Base-by-base conservation (phyloP, 1,284 basidiomycete genomes). In the Pseudozyma sp. region DNA sequence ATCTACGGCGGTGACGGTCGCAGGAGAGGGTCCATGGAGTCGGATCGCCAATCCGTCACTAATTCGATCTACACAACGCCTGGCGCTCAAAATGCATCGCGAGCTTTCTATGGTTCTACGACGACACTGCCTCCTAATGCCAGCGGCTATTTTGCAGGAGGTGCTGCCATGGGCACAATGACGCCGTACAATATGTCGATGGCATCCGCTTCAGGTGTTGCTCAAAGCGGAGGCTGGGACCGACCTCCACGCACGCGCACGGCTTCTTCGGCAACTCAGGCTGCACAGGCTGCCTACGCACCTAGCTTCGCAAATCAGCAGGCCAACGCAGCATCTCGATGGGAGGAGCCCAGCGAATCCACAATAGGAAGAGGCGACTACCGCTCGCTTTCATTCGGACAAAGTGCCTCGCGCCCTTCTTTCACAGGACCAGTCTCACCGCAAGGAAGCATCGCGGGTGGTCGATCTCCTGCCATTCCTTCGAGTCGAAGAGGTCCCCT, bases 401-500 rank as follows among this genome's bases (percentile, higher is more conserved):
- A 75, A 36, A 39, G 42, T 36, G 50, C 60, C 11, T 53, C 65
- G 5, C 66, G 70, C 3, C 70, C 70, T 6, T 70, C 61, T 3
- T 53, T 77, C 38, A 42, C 52, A 14, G 60, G 50, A 13, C 59
- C 75, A 31, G 51, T 31, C 3, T 77, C 75, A 31, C 71, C 75
- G 16, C 71, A 59, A 11, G 71, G 68, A 50, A 79, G 75, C 61
- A 63, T 72, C 48, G 38, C 50, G 35, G 57, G 62, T 4, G 65
- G 57, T 5, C 48, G 39, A 10, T 52, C 59, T 1, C 51, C 48
- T 34, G 31, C 48, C 42, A 18, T 52, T 13, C 47, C 65, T 12
- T 21, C 65, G 5, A 59, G 51, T 51, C 76, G 78, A 25, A 54
- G 70, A n/a, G 78, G 76, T 6, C 78, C 76, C 12, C 54, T 92